A percentile compares a stretch with the other conserved stretches of the same genome.
These are phyloP conservation scores for Chlorella sp. DNA, from an alignment of 139 green algal species.

Conservation along the genomic window DNA sequence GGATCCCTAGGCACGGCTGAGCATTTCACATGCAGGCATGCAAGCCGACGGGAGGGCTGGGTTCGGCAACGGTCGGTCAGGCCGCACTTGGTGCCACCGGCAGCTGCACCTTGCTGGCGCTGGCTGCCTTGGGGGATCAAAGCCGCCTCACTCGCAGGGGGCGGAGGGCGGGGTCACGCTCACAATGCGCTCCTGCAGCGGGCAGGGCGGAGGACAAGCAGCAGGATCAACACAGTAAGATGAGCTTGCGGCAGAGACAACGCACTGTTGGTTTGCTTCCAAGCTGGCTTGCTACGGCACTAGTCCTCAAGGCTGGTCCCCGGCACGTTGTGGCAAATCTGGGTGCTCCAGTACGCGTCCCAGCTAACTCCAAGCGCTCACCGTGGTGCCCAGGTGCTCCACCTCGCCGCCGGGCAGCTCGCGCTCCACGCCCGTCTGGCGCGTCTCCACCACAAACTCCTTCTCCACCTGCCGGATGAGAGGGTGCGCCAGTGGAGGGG, in stretches of 20 bases:
- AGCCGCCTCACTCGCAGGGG: not conserved
- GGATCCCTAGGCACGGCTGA: not conserved
- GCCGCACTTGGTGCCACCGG: not conserved
- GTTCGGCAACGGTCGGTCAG: too few relatives aligned
- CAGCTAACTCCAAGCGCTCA: not conserved
- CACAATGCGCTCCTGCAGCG: not conserved
- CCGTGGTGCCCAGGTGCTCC: conserved; percentile 25
- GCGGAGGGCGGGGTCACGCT: not conserved
- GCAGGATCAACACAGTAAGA: not conserved
- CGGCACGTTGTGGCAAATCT: too few relatives aligned
- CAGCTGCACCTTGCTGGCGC: too few relatives aligned
- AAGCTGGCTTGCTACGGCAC: too few relatives aligned
- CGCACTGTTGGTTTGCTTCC: too few relatives aligned
- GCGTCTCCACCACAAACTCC: conserved; percentile 55
- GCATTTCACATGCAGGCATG: too few relatives aligned
- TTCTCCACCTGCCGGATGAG: conserved; percentile 37
- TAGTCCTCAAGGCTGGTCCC: too few relatives aligned
- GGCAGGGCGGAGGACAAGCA: not conserved
- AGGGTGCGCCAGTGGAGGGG: too few relatives aligned
- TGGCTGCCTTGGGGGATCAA: too few relatives aligned
- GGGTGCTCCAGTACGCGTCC: too few relatives aligned
- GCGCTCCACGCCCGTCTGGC: conserved; percentile 4
- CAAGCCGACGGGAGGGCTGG: too few relatives aligned
- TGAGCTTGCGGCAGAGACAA: too few relatives aligned
- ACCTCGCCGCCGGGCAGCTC: conserved; percentile 6